phyloP scores from a whole-genome alignment of 2,329 filamentous ascomycete genomes.

The Colletotrichum melonis region DNA sequence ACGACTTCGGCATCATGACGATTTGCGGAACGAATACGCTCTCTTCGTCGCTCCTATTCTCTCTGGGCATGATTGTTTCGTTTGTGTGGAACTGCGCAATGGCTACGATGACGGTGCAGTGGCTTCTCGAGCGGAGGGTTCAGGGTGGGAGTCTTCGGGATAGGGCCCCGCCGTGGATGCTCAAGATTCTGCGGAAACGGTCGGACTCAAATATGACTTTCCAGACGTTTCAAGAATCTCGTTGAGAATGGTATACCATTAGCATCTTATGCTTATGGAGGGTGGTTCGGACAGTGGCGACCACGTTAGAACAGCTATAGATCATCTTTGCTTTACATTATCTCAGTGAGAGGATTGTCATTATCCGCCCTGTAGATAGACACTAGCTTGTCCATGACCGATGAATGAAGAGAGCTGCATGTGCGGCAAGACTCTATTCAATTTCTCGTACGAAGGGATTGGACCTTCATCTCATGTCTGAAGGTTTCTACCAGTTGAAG shows the following conservation, averaged over 20 bases:
- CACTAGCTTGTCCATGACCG: no score
- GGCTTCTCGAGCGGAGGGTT: constrained; percentile 23
- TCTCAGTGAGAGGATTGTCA: no score
- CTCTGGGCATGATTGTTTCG: constrained; percentile 31
- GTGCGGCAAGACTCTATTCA: no score
- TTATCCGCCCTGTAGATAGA: no score
- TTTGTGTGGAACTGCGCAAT: constrained; percentile 32
- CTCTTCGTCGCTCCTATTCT: constrained; percentile 21
- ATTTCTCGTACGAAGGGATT: no score
- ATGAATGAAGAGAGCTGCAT: no score
- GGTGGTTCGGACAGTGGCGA: no score
- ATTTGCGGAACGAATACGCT: constrained; percentile 22
- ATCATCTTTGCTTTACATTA: no score
- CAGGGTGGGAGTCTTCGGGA: constrained; percentile 11
- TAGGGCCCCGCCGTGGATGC: constrained; percentile 28
- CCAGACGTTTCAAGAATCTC: background rate
- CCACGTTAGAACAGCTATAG: no score
- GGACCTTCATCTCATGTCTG: no score
- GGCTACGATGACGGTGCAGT: constrained; percentile 33
- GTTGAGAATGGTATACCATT: background rate
- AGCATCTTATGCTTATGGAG: no score
- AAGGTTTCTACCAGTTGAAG: constrained; percentile 18
- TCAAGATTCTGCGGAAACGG: constrained; percentile 20
- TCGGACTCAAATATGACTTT: background rate
- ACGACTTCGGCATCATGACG: constrained; percentile 28